Evolutionary conservation across 2,329 filamentous ascomycete species (phyloP).

Genomic region (Colletotrichum spinosum): DNA sequence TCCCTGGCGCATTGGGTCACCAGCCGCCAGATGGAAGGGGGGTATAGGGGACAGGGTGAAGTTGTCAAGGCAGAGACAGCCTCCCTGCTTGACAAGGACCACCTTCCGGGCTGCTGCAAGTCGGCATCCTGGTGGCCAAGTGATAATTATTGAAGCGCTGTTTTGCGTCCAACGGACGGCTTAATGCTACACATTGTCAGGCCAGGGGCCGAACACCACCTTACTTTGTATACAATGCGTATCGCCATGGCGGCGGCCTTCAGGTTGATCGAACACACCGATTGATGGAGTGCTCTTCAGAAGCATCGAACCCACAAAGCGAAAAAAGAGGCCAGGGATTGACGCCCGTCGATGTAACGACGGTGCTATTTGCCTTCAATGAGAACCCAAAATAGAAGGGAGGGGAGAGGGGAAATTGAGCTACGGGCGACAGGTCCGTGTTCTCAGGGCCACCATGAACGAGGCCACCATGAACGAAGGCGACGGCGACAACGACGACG

Average conservation of each 20-base stretch:
- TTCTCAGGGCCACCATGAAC: not conserved
- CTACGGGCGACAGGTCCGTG: constrained; percentile 17
- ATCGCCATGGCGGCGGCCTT: no score
- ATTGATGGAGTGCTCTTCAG: no score
- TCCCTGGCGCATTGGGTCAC: no score
- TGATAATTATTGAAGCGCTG: constrained; percentile 11
- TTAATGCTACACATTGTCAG: no score
- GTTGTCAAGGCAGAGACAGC: not conserved
- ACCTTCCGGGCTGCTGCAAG: constrained; percentile 2
- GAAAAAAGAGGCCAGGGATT: no score
- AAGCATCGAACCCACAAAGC: no score
- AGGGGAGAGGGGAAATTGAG: not conserved
- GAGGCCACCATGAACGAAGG: not conserved
- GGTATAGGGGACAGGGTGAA: not conserved
- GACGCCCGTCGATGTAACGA: not conserved
- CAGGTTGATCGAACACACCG: no score
- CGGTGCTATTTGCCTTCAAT: not conserved
- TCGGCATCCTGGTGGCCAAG: constrained; percentile 10
- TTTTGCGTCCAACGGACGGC: not conserved
- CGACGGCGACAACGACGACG: not conserved
- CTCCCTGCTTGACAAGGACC: constrained; percentile 15
- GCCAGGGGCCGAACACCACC: no score
- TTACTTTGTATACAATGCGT: no score
- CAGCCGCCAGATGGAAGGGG: no score
- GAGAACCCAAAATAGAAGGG: constrained; percentile 14